These are phyloP conservation scores for Malassezia obtusa DNA, from an alignment of 1,284 basidiomycete genomes.

Conservation along the genomic window DNA sequence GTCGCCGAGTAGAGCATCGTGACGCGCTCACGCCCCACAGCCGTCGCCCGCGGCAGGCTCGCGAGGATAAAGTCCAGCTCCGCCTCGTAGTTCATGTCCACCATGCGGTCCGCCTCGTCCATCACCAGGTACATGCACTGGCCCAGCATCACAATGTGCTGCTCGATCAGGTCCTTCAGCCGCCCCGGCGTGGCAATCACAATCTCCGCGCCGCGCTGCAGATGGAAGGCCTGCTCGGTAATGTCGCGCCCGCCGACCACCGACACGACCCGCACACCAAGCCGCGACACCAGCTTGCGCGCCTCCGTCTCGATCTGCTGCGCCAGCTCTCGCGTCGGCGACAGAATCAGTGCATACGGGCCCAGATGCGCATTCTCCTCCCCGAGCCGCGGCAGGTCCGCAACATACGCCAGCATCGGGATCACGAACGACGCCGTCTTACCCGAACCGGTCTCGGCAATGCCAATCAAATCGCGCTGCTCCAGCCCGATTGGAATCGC, in stretches of 20 bases:
- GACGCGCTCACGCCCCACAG: conserved; percentile 31
- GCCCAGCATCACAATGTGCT: conserved; percentile 82
- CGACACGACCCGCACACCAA: conserved; percentile 86
- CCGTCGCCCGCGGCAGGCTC: conserved; percentile 68
- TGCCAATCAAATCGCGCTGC: conserved; percentile 91
- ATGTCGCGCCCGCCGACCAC: conserved; percentile 89
- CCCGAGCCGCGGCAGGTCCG: conserved; percentile 67
- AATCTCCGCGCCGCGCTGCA: conserved; percentile 91
- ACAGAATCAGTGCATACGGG: conserved; percentile 84
- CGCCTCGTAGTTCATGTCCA: conserved; percentile 88
- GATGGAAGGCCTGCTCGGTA: conserved; percentile 91
- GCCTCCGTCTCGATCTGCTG: conserved; percentile 93
- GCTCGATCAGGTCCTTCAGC: conserved; percentile 91
- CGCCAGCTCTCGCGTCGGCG: conserved; percentile 91
- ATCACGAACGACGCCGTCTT: conserved; percentile 99
- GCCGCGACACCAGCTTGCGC: conserved; percentile 72
- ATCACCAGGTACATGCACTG: conserved; percentile 97
- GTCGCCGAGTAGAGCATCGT: conserved; percentile 87
- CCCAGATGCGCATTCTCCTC: conserved; percentile 88
- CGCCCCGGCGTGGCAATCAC: conserved; percentile 97
- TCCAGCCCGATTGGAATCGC: conserved; percentile 94
- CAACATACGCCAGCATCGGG: conserved; percentile 91
- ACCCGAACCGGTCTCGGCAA: conserved; percentile 88
- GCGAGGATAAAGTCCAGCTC: conserved; percentile 92
- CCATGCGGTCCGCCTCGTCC: conserved; percentile 99